Percentiles rank a stretch among this genome's conserved stretches.
phyloP scores from a whole-genome alignment of 768 basidiomycete genomes.

The Brasilioporus rufonigricans region DNA sequence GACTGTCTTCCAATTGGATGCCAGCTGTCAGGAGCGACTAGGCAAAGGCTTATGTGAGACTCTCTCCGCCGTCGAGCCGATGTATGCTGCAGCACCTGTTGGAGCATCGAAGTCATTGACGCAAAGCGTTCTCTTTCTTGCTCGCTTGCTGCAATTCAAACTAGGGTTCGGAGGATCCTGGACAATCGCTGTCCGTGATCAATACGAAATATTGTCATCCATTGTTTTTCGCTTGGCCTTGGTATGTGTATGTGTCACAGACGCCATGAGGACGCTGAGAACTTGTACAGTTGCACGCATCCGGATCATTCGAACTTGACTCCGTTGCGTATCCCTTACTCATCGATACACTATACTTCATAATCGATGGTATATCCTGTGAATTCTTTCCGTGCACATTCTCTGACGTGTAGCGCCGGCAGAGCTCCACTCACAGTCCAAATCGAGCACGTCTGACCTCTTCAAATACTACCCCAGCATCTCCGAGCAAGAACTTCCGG shows the following conservation, averaged over 20 bases:
- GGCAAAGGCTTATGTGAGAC: conserved; percentile 47
- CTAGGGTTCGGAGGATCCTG: conserved; percentile 62
- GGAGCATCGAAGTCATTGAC: conserved; percentile 30
- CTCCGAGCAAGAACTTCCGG: conserved; percentile 48
- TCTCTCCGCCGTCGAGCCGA: conserved; percentile 40
- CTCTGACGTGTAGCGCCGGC: neutral
- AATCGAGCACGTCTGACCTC: conserved; percentile 50
- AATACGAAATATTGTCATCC: conserved; percentile 40
- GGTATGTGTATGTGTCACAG: conserved; percentile 38
- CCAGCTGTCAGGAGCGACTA: conserved; percentile 53
- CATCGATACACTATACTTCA: conserved; percentile 70
- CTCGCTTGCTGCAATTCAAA: conserved; percentile 70
- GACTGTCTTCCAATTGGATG: conserved; percentile 47
- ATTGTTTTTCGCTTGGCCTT: conserved; percentile 49
- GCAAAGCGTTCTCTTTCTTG: conserved; percentile 52
- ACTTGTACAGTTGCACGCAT: conserved; percentile 48
- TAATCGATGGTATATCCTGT: conserved; percentile 63
- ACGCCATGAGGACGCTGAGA: conserved; percentile 1
- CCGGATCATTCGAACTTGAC: conserved; percentile 49
- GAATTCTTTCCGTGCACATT: too few species aligned
- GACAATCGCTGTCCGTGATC: conserved; percentile 49
- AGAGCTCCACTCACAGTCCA: conserved; percentile 66
- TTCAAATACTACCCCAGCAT: conserved; percentile 63
- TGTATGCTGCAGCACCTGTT: conserved; percentile 27
- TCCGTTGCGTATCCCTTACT: conserved; percentile 61